phyloP scores from a whole-genome alignment of 305 asterid species.

The Rubia balearica region DNA sequence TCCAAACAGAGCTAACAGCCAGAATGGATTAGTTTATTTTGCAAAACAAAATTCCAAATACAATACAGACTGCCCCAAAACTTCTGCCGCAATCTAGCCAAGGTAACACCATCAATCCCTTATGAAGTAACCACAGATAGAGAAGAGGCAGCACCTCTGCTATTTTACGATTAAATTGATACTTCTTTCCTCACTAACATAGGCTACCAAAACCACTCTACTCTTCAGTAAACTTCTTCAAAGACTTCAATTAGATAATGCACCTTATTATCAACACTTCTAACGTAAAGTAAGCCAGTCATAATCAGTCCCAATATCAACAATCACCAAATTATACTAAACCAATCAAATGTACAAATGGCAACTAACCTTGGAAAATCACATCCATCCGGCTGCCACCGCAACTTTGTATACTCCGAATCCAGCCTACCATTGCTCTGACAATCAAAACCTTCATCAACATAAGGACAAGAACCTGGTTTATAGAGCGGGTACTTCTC shows the following conservation, averaged over 20 bases:
- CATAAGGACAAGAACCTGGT: conserved; percentile 80
- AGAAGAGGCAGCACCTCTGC: neutral
- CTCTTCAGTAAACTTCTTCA: neutral
- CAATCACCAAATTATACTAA: neutral
- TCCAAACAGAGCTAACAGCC: neutral
- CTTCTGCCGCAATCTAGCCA: neutral
- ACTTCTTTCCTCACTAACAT: neutral
- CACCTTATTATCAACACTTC: neutral
- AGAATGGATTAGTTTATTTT: neutral
- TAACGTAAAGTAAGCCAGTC: neutral
- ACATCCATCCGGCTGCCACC: conserved; percentile 87
- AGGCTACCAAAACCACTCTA: neutral
- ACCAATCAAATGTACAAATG: neutral
- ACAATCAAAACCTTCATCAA: conserved; percentile 83
- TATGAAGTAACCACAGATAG: neutral
- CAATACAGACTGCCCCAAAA: neutral
- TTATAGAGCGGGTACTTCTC: conserved; percentile 59
- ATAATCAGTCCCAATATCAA: neutral
- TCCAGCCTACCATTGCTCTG: conserved; percentile 83
- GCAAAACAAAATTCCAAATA: neutral
- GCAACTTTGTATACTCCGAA: conserved; percentile 63
- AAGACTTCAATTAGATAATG: neutral
- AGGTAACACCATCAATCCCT: neutral
- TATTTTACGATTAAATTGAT: neutral
- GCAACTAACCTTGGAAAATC: conserved; percentile 69